Percentiles rank a stretch among this genome's conserved stretches.
phyloP scores from a whole-genome alignment of 2,329 filamentous ascomycete species.

The Aspergillus arachidicola region DNA sequence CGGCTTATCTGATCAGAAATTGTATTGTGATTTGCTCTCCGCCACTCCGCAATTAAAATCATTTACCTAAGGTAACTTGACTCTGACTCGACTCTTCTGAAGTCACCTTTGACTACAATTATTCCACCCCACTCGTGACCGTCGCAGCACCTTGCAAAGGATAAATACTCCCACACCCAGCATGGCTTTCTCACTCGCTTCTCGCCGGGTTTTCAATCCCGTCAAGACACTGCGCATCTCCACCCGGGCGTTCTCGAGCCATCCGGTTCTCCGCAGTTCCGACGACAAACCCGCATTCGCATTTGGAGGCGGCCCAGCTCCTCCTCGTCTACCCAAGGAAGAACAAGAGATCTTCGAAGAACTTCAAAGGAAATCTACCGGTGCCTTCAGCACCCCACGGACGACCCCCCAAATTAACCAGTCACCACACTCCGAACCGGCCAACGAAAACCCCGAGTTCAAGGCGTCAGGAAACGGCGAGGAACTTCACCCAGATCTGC shows the following conservation, averaged over 20 bases:
- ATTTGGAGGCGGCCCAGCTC: constrained; percentile 61
- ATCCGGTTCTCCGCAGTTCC: constrained; percentile 23
- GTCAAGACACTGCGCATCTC: constrained; percentile 34
- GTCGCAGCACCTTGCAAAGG: neutral
- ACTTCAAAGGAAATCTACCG: constrained; percentile 76
- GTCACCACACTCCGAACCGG: constrained; percentile 41
- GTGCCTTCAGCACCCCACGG: constrained; percentile 70
- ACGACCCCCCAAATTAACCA: constrained; percentile 52
- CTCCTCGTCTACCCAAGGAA: constrained; percentile 82
- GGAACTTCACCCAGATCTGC: constrained; percentile 70
- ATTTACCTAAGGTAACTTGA: neutral
- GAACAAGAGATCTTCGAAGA: constrained; percentile 90
- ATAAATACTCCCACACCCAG: neutral
- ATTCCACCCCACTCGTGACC: neutral
- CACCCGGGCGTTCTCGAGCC: constrained; percentile 31
- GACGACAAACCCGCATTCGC: constrained; percentile 33
- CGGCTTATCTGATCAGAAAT: constrained; percentile 17
- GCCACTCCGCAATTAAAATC: constrained; percentile 16
- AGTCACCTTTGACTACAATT: neutral
- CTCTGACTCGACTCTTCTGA: neutral
- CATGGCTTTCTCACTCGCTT: constrained; percentile 23
- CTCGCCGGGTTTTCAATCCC: constrained; percentile 46
- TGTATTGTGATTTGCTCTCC: constrained; percentile 8
- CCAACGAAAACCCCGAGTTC: constrained; percentile 42
- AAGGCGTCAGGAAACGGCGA: constrained; percentile 62